Conservation (phyloP, 768 basidiomycete species). For the Boletus patriciae region DNA sequence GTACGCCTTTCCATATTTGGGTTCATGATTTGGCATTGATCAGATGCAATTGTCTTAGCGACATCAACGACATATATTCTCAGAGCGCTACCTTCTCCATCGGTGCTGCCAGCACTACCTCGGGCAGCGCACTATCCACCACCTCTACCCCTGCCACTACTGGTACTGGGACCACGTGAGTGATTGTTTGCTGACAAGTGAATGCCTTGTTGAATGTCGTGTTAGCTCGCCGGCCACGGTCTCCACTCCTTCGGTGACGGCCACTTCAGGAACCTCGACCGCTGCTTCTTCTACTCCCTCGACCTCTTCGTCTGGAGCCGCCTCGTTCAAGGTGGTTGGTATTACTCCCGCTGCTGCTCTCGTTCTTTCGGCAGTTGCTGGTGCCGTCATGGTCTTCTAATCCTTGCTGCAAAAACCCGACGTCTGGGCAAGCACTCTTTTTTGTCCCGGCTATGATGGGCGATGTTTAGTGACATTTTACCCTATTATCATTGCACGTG, state of each 20-base stretch:
- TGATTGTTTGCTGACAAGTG: not conserved
- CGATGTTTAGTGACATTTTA: constrained; percentile 17
- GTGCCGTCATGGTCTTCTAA: constrained; percentile 50
- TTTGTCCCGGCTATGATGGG: no score
- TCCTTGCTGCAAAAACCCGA: constrained; percentile 6
- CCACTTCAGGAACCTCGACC: not conserved
- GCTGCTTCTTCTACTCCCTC: constrained; percentile 26
- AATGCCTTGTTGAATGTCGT: not conserved
- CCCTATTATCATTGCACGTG: no score
- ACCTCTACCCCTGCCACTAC: not conserved
- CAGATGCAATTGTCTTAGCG: constrained; percentile 16
- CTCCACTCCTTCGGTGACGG: constrained; percentile 3
- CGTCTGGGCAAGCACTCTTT: no score
- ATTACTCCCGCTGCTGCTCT: constrained; percentile 36
- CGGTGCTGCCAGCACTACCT: constrained; percentile 14
- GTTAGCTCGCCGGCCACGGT: not conserved
- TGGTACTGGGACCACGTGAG: constrained; percentile 18
- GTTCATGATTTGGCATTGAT: not conserved
- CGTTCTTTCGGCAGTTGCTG: constrained; percentile 48
- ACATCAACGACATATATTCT: constrained; percentile 48
- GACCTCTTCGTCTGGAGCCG: constrained; percentile 24
- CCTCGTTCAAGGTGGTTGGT: constrained; percentile 35
- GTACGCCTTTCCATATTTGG: constrained; percentile 20
- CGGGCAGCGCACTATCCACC: constrained; percentile 15
- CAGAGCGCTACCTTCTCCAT: constrained; percentile 45